phyloP scores from a whole-genome alignment of 2,329 filamentous ascomycete species.

The Hymenoscyphus scutula region DNA sequence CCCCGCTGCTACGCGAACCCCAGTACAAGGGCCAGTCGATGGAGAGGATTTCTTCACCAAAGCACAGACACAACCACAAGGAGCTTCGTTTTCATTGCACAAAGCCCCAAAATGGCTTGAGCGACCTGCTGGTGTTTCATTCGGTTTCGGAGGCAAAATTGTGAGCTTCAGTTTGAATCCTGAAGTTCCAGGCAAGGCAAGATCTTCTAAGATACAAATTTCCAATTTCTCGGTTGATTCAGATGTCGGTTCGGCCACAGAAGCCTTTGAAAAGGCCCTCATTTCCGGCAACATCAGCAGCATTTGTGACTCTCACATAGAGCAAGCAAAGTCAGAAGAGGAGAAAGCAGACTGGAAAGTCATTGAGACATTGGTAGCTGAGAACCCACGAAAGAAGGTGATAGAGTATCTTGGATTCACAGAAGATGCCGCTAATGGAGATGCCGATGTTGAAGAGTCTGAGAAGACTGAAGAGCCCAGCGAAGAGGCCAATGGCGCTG shows the following conservation, averaged over 20 bases:
- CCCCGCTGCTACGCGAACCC: constrained; percentile 64
- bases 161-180: constrained; percentile 67
- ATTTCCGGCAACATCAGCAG: constrained; percentile 71
- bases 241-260: constrained; percentile 76
- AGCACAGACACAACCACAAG: constrained; percentile 87
- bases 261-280: constrained; percentile 82
- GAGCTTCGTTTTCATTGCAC: constrained; percentile 79
- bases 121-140: constrained; percentile 79
- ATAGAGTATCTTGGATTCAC: constrained; percentile 88
- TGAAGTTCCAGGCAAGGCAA: constrained; percentile 59
- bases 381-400: constrained; percentile 81
- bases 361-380: constrained; percentile 81
- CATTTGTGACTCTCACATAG: constrained; percentile 78
- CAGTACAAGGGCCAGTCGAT: constrained; percentile 69
- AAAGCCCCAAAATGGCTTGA: constrained; percentile 91
- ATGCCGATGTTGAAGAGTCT: constrained; percentile 39
- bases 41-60: constrained; percentile 96
- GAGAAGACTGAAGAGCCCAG: constrained; percentile 45
- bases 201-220: constrained; percentile 76
- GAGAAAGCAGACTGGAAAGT: constrained; percentile 97
- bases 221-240: constrained; percentile 87
- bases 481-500: constrained; percentile 48
- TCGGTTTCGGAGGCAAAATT: constrained; percentile 93
- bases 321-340: constrained; percentile 75
- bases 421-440: constrained; percentile 51